phyloP scores from a whole-genome alignment of 352 stramenopile species.

The Phytophthora ohioensis region DNA sequence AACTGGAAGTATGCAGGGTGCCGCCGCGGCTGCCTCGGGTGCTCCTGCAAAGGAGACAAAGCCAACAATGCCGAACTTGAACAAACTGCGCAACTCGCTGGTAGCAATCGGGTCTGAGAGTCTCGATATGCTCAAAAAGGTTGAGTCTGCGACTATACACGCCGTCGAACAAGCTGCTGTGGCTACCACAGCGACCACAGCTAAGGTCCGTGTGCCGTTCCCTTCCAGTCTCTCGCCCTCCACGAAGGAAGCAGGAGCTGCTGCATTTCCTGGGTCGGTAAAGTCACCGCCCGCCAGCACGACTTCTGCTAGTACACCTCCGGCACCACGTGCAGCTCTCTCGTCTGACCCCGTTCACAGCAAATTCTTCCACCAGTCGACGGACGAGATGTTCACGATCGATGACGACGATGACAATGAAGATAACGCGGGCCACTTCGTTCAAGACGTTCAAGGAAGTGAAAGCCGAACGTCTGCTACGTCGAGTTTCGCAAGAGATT shows the following conservation, averaged over 20 bases:
- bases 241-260: slow-evolving; percentile 26
- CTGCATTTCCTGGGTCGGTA: slow-evolving; percentile 9
- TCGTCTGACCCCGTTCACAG: slow-evolving; percentile 39
- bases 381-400: slow-evolving; percentile 88
- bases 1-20: slow-evolving; percentile 31
- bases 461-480: slow-evolving; percentile 55
- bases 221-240: slow-evolving; percentile 35
- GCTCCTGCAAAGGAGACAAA: slow-evolving; percentile 25
- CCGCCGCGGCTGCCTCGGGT: background rate
- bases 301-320: slow-evolving; percentile 20
- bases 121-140: slow-evolving; percentile 82
- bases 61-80: slow-evolving; percentile 53
- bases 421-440: slow-evolving; percentile 44
- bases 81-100: slow-evolving; percentile 68
- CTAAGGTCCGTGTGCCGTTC: slow-evolving; percentile 56
- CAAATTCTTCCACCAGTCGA: slow-evolving; percentile 61
- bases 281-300: slow-evolving; percentile 11
- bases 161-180: slow-evolving; percentile 42
- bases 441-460: slow-evolving; percentile 25
- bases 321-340: slow-evolving; percentile 27
- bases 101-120: slow-evolving; percentile 73
- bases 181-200: slow-evolving; percentile 38
- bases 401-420: slow-evolving; percentile 84
- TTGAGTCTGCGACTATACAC: slow-evolving; percentile 58
- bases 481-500: slow-evolving; percentile 58